A percentile compares a stretch with the other conserved stretches of the same genome.
phyloP scores from a whole-genome alignment of 176 grass and related monocot species.

The Bolboschoenus planiculmis region DNA sequence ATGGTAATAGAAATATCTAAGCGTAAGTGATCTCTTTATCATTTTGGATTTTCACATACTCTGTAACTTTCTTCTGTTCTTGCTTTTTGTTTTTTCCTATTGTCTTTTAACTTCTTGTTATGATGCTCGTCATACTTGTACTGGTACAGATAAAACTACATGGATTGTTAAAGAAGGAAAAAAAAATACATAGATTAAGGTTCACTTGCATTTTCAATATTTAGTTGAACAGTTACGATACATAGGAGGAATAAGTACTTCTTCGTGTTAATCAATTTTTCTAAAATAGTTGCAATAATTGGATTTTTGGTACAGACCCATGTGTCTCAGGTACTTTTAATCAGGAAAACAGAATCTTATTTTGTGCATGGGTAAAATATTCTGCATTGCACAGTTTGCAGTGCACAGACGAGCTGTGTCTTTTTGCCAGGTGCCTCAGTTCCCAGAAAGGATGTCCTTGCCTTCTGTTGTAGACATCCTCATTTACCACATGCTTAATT shows the following conservation, averaged over 20 bases:
- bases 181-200: neutral
- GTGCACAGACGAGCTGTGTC: neutral
- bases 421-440: neutral
- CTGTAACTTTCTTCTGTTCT: neutral
- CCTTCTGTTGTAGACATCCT: constrained; percentile 11
- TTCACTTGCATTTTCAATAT: neutral
- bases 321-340: neutral
- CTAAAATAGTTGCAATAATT: neutral
- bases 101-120: neutral
- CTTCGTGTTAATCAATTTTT: neutral
- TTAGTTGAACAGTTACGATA: neutral
- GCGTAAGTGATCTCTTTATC: neutral
- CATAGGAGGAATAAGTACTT: neutral
- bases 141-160: neutral
- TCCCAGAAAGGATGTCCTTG: neutral
- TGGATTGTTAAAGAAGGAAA: neutral
- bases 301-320: neutral
- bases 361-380: neutral
- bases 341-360: neutral
- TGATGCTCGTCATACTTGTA: neutral
- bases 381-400: neutral
- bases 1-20: neutral
- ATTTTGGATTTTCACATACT: neutral
- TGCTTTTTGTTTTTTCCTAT: neutral
- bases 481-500: constrained; percentile 8